Conservation (phyloP, 1,284 basidiomycete species). For the Cutaneotrichosporon sp. region DNA sequence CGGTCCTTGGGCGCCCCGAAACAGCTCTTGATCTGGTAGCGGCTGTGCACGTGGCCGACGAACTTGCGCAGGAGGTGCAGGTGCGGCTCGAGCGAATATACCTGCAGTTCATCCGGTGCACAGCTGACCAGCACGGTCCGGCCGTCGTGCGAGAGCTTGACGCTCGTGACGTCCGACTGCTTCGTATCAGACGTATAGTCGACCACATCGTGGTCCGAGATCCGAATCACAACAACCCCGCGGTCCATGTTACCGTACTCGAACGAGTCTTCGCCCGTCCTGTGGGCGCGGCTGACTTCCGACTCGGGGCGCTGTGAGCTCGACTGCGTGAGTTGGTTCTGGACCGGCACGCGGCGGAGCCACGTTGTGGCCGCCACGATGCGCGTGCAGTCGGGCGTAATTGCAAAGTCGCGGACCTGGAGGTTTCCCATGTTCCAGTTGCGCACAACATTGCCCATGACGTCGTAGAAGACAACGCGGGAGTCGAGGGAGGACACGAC, state of each 20-base stretch:
- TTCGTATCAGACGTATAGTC: slow-evolving; percentile 26
- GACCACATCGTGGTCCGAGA: slow-evolving; percentile 36
- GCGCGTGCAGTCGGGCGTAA: slow-evolving; percentile 77
- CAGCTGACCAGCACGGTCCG: slow-evolving; percentile 81
- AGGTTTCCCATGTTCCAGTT: slow-evolving; percentile 71
- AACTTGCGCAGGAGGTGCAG: slow-evolving; percentile 70
- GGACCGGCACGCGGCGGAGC: slow-evolving; percentile 48
- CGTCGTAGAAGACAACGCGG: slow-evolving; percentile 72
- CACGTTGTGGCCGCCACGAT: slow-evolving; percentile 74
- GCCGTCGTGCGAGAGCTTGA: slow-evolving; percentile 82
- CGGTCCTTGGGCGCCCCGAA: slow-evolving; percentile 89
- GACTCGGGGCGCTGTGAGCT: slow-evolving; percentile 28
- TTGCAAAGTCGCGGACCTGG: slow-evolving; percentile 78
- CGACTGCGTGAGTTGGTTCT: slow-evolving; percentile 36
- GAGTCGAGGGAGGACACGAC: slow-evolving; percentile 86
- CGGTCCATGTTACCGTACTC: slow-evolving; percentile 41
- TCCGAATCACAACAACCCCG: slow-evolving; percentile 30
- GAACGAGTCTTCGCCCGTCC: slow-evolving; percentile 8
- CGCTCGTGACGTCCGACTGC: slow-evolving; percentile 63
- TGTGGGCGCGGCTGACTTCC: background rate
- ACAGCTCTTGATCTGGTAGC: slow-evolving; percentile 82
- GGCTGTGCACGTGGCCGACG: slow-evolving; percentile 71
- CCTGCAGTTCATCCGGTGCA: slow-evolving; percentile 77
- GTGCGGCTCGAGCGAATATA: slow-evolving; percentile 69
- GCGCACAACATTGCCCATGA: slow-evolving; percentile 60